Base-by-base conservation (phyloP, 768 basidiomycete species). In the Auricularia heimuer region DNA sequence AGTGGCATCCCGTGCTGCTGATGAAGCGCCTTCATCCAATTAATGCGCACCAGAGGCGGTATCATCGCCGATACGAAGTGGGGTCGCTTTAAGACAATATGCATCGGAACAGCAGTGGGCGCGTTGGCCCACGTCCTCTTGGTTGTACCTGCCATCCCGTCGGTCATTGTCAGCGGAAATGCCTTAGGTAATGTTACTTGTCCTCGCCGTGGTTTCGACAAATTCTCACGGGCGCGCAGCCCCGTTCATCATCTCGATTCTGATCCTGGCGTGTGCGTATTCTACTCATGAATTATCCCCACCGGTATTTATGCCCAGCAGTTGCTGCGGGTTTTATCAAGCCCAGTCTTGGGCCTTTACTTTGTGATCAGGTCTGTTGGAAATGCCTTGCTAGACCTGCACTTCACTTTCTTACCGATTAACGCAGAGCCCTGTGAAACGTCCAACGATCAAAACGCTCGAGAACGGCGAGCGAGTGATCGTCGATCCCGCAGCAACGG, bases 251-350 rank as follows among this genome's bases (percentile, higher is more conserved):
- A 66, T 73, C 65, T 67, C 70, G 4, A 58, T 73, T 36, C 24
- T 73, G 60, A 72, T 71, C 65, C 67, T 75, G 44, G 69, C 73
- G 12, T 71, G 39, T 42, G 12, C 39, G 39, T 42, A 14, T 14
- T 7, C 39, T 42, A 8, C 39, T 42, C 39, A 14, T 14, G 12
- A 14, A 42, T 42, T 29, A 29, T 29, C 29, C 29, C 39, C 39
- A 42, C 39, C 8, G 8, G 39, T 42, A 42, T 7, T 14, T 42
- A 42, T 8, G 7, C 39, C 12, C 12, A 42, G 8, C 39, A 42
- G 39, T 72, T 61, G 73, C 71, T 34, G 70, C 71, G 21, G 74
- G 74, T 10, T 72, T 73, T 68, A 74, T 75, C 71, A 76, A 76
- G 66, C 74, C 75, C 11, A 71, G 66, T 16, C 66, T 76, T 8